Evolutionary conservation across 495 filamentous ascomycete species (phyloP), one percentile per base, ranked within the genome.

Genomic region (Neurospora tetraspora): DNA sequence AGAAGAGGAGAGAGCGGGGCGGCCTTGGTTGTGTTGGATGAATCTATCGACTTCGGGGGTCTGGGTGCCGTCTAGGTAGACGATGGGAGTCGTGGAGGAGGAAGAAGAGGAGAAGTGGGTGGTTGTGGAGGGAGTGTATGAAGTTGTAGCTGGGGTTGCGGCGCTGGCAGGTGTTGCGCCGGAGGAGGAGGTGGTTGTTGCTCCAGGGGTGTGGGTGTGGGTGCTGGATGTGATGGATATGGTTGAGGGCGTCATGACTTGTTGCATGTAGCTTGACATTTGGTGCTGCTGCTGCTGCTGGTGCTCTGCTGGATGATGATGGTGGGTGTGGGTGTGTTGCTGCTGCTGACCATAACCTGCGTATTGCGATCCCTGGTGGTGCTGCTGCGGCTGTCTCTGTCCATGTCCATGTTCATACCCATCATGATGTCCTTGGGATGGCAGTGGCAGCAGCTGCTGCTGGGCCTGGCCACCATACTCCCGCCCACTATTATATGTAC

Each of bases 381-480:
- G 39, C 16, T 16, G 12, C 2, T 27, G 27, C 2, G 1, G 27
- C 45, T 71, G 74, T 6, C 74, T 68, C 3, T 73, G 71, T 7
- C 71, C 69, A 3, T 65, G 69, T 7, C n/a, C n/a, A n/a, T n/a
- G n/a, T n/a, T 8, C 39, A 39, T 39, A 39, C 39, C 39, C 43
- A 20, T 47, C n/a, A n/a, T n/a, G 5, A 20, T 45, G n/a, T 9
- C 18, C 16, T n/a, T n/a, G n/a, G n/a, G n/a, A n/a, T n/a, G n/a
- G n/a, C n/a, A n/a, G n/a, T n/a, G n/a, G n/a, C n/a, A n/a, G n/a
- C n/a, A n/a, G n/a, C n/a, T n/a, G n/a, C 5, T 71, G 36, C 34
- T 65, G 45, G n/a, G n/a, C n/a, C 9, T 71, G 61, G 5, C 65
- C 23, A 39, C 18, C 75, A 72, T 34, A 77, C 68, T 39, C 59